phyloP scores from a whole-genome alignment of 768 basidiomycete species.

The Tricholoma bakamatsutake region DNA sequence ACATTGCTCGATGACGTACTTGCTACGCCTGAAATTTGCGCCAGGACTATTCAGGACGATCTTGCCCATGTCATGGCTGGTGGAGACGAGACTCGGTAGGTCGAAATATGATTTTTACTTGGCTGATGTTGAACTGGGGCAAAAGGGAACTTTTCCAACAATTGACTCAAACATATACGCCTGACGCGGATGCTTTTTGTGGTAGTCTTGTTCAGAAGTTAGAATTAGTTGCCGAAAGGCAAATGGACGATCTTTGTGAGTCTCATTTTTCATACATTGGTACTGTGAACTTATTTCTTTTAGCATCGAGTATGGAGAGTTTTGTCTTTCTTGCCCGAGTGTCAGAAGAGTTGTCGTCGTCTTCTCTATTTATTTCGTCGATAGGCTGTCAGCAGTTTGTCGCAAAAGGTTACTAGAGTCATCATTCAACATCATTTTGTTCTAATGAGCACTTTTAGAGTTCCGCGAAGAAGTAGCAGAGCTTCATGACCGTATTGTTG shows the following conservation, averaged over 20 bases:
- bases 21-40: constrained; percentile 52
- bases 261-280: constrained; percentile 3
- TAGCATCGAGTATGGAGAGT: constrained; percentile 23
- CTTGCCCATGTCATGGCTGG: constrained; percentile 38
- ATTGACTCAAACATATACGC: constrained; percentile 41
- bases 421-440: background rate
- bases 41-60: constrained; percentile 54
- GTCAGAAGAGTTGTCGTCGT: constrained; percentile 40
- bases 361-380: constrained; percentile 36
- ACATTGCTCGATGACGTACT: constrained; percentile 55
- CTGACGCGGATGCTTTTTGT: constrained; percentile 45
- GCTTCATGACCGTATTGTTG: constrained; percentile 41
- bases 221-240: constrained; percentile 26
- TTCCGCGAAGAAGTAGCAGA: constrained; percentile 38
- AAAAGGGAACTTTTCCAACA: constrained; percentile 35
- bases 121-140: background rate
- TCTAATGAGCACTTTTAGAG: constrained; percentile 27
- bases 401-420: constrained; percentile 15
- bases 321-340: constrained; percentile 46
- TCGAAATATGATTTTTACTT: background rate
- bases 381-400: constrained; percentile 37
- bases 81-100: constrained; percentile 40
- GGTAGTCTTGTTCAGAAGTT: constrained; percentile 36
- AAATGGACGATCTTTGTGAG: constrained; percentile 31
- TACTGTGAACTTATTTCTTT: constrained; percentile 7